Evolutionary conservation across 2,329 filamentous ascomycete species (phyloP).

Genomic region (Geosmithia morbida): DNA sequence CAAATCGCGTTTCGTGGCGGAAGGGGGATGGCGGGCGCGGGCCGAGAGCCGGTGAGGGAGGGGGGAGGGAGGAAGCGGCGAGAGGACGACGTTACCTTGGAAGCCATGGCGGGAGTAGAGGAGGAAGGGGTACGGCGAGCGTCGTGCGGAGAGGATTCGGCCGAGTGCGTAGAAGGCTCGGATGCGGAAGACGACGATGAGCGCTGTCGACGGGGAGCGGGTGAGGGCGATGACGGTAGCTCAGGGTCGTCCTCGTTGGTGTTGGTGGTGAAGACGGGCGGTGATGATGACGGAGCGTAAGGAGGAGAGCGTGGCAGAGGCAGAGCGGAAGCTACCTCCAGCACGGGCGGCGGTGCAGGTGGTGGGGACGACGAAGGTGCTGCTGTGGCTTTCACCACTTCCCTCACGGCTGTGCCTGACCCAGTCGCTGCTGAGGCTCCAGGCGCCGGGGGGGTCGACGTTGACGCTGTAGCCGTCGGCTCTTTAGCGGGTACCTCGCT

Average conservation of each 20-base stretch:
- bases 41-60: no score
- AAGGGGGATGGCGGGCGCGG: not conserved
- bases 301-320: slow-evolving; percentile 23
- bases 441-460: no score
- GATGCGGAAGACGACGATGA: slow-evolving; percentile 13
- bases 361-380: slow-evolving; percentile 7
- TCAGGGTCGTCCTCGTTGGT: slow-evolving; percentile 11
- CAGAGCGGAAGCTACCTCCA: slow-evolving; percentile 20
- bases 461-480: not conserved
- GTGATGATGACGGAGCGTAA: not conserved
- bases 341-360: slow-evolving; percentile 6
- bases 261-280: slow-evolving; percentile 10
- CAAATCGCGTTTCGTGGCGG: not conserved
- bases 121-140: slow-evolving; percentile 8
- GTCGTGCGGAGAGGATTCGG: slow-evolving; percentile 7
- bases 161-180: slow-evolving; percentile 8
- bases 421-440: slow-evolving; percentile 2
- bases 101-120: slow-evolving; percentile 34
- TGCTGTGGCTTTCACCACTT: no score
- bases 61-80: slow-evolving; percentile 5
- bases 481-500: not conserved
- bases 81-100: slow-evolving; percentile 26
- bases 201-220: slow-evolving; percentile 12
- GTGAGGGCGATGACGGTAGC: slow-evolving; percentile 12
- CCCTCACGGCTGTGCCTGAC: no score